A percentile compares a stretch with the other conserved stretches of the same genome.
Conservation (phyloP, 2,329 filamentous ascomycete species). For the Colletotrichum camelliae region DNA sequence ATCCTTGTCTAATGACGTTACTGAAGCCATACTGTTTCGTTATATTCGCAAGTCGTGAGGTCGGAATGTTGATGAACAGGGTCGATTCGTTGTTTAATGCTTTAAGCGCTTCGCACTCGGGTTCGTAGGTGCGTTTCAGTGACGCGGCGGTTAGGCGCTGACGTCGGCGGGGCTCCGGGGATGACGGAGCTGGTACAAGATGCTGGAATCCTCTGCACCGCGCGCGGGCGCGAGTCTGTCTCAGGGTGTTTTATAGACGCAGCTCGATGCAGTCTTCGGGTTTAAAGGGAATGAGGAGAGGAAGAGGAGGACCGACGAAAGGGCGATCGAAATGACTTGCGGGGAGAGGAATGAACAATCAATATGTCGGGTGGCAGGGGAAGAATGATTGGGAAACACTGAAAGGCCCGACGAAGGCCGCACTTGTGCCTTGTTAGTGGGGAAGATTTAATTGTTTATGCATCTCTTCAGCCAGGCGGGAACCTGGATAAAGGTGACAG, state of each 20-base stretch:
- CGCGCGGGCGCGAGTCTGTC: conserved; percentile 7
- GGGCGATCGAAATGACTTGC: neutral
- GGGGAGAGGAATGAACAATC: neutral
- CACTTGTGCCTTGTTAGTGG: conserved; percentile 10
- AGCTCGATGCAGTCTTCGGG: neutral
- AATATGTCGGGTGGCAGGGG: conserved; percentile 9
- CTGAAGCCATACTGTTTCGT: conserved; percentile 77
- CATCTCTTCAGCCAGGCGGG: conserved; percentile 16
- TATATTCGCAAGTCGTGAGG: neutral
- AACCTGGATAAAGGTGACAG: conserved; percentile 20
- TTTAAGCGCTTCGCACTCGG: neutral
- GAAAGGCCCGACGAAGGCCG: conserved; percentile 3
- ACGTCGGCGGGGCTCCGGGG: conserved; percentile 16
- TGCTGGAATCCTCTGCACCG: neutral
- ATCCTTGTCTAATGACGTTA: conserved; percentile 92
- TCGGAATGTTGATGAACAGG: neutral
- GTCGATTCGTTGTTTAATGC: neutral
- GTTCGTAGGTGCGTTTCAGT: conserved; percentile 17
- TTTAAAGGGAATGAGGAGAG: neutral
- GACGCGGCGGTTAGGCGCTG: conserved; percentile 17
- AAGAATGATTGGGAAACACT: neutral
- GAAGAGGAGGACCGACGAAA: neutral
- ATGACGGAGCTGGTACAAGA: conserved; percentile 6
- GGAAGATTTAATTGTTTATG: conserved; percentile 21
- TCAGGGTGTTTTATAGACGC: neutral